Conservation (phyloP, 768 basidiomycete genomes). For the Auricularia cornea region DNA sequence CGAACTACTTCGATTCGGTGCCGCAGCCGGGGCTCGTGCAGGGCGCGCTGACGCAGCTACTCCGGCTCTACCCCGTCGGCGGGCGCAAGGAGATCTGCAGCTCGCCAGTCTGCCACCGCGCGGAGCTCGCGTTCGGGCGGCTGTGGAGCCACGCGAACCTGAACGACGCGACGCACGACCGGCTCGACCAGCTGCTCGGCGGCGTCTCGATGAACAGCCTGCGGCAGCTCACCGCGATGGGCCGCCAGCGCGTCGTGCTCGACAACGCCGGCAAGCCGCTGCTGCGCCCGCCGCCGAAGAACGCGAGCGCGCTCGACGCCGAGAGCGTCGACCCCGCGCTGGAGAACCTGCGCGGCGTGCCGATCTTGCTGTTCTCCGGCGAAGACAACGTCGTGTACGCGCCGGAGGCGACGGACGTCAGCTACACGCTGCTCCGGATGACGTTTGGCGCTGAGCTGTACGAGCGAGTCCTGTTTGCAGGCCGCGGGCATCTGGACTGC, state of each 20-base stretch:
- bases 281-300: background rate
- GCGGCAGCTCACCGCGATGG: background rate
- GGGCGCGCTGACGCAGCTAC: background rate
- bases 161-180: conserved; percentile 2
- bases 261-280: background rate
- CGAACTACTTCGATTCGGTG: background rate
- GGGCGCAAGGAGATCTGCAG: conserved; percentile 1
- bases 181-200: conserved; percentile 1
- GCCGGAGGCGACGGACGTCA: background rate
- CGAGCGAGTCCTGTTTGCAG: background rate
- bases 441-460: background rate
- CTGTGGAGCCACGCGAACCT: conserved; percentile 3
- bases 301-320: background rate
- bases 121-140: conserved; percentile 1
- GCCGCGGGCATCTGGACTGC: background rate
- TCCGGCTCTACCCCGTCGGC: conserved; percentile 2
- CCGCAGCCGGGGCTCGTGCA: background rate
- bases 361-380: conserved; percentile 1
- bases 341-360: background rate
- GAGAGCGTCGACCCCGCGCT: background rate
- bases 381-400: conserved; percentile 1
- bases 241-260: background rate
- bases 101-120: background rate
- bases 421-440: background rate
- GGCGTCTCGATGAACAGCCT: conserved; percentile 1